Percentiles rank a stretch among this genome's conserved stretches.
phyloP scores from a whole-genome alignment of 1,284 basidiomycete species.

The Sporisorium reilianum region DNA sequence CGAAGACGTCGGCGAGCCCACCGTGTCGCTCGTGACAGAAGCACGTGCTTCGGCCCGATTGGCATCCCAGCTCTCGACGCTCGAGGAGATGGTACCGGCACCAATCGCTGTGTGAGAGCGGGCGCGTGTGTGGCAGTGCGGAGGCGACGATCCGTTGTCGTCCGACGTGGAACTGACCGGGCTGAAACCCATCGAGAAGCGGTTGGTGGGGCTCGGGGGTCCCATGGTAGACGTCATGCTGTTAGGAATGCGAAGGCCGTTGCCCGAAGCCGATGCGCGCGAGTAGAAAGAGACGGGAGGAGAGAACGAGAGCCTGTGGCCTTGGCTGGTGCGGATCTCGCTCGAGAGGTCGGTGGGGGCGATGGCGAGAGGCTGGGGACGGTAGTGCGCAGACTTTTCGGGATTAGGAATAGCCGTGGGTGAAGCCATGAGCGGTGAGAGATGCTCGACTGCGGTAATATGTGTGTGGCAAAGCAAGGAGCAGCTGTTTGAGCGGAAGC shows the following conservation, averaged over 20 bases:
- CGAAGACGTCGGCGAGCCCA: slow-evolving; percentile 38
- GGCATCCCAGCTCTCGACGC: slow-evolving; percentile 28
- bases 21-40: slow-evolving; percentile 17
- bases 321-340: slow-evolving; percentile 50
- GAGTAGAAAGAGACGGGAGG: slow-evolving; percentile 46
- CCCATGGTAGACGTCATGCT: slow-evolving; percentile 41
- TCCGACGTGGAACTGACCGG: slow-evolving; percentile 18
- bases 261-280: slow-evolving; percentile 29
- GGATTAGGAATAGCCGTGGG: slow-evolving; percentile 56
- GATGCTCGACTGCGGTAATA: background rate
- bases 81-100: slow-evolving; percentile 24
- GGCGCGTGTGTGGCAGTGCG: slow-evolving; percentile 37
- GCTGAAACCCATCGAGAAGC: slow-evolving; percentile 41
- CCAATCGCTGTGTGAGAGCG: slow-evolving; percentile 47
- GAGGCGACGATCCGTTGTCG: slow-evolving; percentile 31
- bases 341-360: slow-evolving; percentile 31
- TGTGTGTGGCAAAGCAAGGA: background rate
- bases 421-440: slow-evolving; percentile 44
- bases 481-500: background rate
- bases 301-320: slow-evolving; percentile 40
- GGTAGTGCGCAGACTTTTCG: slow-evolving; percentile 58
- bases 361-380: slow-evolving; percentile 19
- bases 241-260: slow-evolving; percentile 29
- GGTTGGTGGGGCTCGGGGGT: slow-evolving; percentile 33
- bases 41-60: slow-evolving; percentile 14